Percentiles rank a stretch among this genome's conserved stretches.
phyloP scores from a whole-genome alignment of 129 eudicot species.

The Silybum marianum region DNA sequence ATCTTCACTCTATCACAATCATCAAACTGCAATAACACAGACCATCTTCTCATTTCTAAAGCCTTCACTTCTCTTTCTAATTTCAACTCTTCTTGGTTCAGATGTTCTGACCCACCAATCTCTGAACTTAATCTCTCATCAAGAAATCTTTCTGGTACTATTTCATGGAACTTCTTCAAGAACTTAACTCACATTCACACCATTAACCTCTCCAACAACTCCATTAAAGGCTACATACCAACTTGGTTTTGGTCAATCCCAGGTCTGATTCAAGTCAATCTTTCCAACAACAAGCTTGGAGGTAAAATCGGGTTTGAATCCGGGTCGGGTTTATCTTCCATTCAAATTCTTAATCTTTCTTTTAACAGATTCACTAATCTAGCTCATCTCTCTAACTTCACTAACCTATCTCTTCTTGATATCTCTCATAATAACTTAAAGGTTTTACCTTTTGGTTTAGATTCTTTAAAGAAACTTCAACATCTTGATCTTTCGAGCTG shows the following conservation, averaged over 20 bases:
- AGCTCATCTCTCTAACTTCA: constrained; percentile 44
- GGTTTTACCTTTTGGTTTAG: constrained; percentile 50
- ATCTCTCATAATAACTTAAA: constrained; percentile 63
- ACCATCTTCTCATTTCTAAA: constrained; percentile 44
- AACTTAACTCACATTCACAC: constrained; percentile 58
- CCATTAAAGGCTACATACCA: constrained; percentile 67
- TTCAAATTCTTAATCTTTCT: constrained; percentile 59
- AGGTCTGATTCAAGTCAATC: constrained; percentile 46
- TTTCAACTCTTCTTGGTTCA: constrained; percentile 77
- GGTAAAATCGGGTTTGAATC: constrained; percentile 52
- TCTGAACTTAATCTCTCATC: constrained; percentile 57
- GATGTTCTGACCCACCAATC: constrained; percentile 56
- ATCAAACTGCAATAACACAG: constrained; percentile 51
- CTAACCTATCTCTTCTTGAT: constrained; percentile 58
- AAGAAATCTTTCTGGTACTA: constrained; percentile 63
- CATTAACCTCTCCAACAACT: constrained; percentile 82
- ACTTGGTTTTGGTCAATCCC: constrained; percentile 59
- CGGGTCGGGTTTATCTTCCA: constrained; percentile 39
- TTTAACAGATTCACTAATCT: constrained; percentile 74
- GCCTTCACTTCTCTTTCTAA: constrained; percentile 72
- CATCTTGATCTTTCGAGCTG: constrained; percentile 66
- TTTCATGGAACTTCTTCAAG: constrained; percentile 69
- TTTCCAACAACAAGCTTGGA: constrained; percentile 75
- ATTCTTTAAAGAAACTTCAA: constrained; percentile 51
- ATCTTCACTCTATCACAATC: constrained; percentile 44